A percentile compares a stretch with the other conserved stretches of the same genome.
phyloP scores from a whole-genome alignment of 1,284 basidiomycete genomes.

The Cutaneotrichosporon sp. region DNA sequence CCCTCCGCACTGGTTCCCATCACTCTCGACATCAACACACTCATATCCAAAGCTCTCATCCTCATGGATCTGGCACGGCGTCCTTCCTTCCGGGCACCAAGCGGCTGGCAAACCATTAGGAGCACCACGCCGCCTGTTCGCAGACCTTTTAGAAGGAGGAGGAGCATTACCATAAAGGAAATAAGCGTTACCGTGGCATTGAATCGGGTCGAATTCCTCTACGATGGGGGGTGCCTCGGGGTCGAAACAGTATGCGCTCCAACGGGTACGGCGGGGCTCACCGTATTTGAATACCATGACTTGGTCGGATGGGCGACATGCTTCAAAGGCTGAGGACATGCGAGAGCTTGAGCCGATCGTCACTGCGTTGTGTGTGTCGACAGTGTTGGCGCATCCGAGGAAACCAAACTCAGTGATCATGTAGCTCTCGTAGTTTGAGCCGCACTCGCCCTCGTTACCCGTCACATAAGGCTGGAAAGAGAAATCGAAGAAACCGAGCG shows the following conservation, averaged over 20 bases:
- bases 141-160: not conserved
- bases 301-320: not conserved
- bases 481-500: not conserved
- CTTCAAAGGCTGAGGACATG: not conserved
- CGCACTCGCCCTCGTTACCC: slow-evolving; percentile 2
- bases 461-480: not conserved
- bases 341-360: not conserved
- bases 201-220: not conserved
- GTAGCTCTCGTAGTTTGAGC: slow-evolving; percentile 1
- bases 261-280: not conserved
- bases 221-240: not conserved
- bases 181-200: not conserved
- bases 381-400: not conserved
- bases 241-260: slow-evolving; percentile 2
- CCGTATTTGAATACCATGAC: slow-evolving; percentile 3
- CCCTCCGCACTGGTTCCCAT: not conserved
- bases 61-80: slow-evolving; percentile 1
- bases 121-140: not conserved
- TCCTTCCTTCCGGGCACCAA: not conserved
- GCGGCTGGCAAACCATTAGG: not conserved
- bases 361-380: not conserved
- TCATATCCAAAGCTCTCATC: slow-evolving; percentile 5
- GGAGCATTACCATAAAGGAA: slow-evolving; percentile 2
- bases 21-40: slow-evolving; percentile 3
- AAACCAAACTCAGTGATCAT: slow-evolving; percentile 1